phyloP scores from a whole-genome alignment of 208 protist genomes.

The Endotrypanum monterogeii region DNA sequence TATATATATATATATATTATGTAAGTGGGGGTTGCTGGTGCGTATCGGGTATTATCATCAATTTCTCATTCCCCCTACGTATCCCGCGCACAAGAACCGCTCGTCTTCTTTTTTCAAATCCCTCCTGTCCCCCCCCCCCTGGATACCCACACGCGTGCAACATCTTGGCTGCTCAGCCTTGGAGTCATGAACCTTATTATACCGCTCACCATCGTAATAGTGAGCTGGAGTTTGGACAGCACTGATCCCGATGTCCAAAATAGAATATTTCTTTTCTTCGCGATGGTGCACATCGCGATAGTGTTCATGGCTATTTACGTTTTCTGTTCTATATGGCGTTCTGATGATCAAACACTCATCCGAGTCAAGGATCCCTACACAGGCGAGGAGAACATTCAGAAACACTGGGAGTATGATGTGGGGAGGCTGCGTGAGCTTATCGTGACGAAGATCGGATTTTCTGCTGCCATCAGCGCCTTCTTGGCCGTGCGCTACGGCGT shows the following conservation, averaged over 20 bases:
- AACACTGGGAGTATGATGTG: slow-evolving; percentile 69
- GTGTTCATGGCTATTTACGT: slow-evolving; percentile 46
- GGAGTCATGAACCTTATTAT: slow-evolving; percentile 75
- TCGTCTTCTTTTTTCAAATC: too few species aligned
- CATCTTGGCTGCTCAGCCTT: neutral
- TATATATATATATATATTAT: too few species aligned
- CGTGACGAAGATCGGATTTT: slow-evolving; percentile 59
- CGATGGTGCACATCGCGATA: slow-evolving; percentile 53
- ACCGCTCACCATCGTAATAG: slow-evolving; percentile 59
- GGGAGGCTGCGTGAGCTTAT: slow-evolving; percentile 70
- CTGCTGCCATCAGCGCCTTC: slow-evolving; percentile 55
- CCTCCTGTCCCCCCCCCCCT: neutral
- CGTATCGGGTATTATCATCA: too few species aligned
- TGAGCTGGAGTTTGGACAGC: slow-evolving; percentile 85
- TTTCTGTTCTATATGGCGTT: slow-evolving; percentile 52
- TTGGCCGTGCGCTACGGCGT: slow-evolving; percentile 53
- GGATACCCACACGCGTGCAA: neutral
- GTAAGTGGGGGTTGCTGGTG: too few species aligned
- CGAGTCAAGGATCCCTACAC: slow-evolving; percentile 62
- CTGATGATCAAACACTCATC: slow-evolving; percentile 42
- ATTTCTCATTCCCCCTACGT: too few species aligned
- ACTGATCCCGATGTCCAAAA: slow-evolving; percentile 69
- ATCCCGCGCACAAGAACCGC: too few species aligned
- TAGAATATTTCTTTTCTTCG: slow-evolving; percentile 57
- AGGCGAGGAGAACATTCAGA: slow-evolving; percentile 44